These are phyloP conservation scores for Sphaerulina musiva DNA, from an alignment of 2,329 filamentous ascomycete genomes.

Conservation along the genomic window DNA sequence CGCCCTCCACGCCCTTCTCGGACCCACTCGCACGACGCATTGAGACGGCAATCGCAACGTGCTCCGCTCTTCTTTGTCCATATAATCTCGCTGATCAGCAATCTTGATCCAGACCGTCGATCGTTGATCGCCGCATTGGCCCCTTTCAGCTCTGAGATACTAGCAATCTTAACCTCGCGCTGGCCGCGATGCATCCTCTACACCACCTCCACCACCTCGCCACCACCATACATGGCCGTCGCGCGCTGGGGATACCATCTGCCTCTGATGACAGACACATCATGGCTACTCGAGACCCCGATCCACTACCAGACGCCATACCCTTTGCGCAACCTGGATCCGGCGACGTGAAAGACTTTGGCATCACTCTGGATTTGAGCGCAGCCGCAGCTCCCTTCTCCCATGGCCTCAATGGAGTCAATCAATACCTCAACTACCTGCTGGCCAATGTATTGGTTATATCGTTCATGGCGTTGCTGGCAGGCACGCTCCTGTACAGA, in stretches of 20 bases:
- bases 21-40: background rate
- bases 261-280: slow-evolving; percentile 16
- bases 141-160: slow-evolving; percentile 3
- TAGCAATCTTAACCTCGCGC: slow-evolving; percentile 13
- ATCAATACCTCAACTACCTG: slow-evolving; percentile 44
- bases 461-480: slow-evolving; percentile 34
- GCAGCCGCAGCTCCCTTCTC: slow-evolving; percentile 24
- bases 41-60: background rate
- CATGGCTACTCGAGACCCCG: slow-evolving; percentile 18
- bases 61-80: background rate
- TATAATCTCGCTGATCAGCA: background rate
- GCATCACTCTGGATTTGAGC: slow-evolving; percentile 18
- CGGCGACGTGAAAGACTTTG: slow-evolving; percentile 14
- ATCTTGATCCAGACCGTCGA: background rate
- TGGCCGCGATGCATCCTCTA: slow-evolving; percentile 19
- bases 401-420: slow-evolving; percentile 43
- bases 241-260: slow-evolving; percentile 6
- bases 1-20: background rate
- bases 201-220: slow-evolving; percentile 22
- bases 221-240: slow-evolving; percentile 8
- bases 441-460: slow-evolving; percentile 41
- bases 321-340: slow-evolving; percentile 5
- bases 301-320: slow-evolving; percentile 16
- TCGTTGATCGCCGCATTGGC: slow-evolving; percentile 9
- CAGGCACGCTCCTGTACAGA: slow-evolving; percentile 38